These are phyloP conservation scores for Sordariomycetes sp. DNA, from an alignment of 2,329 filamentous ascomycete genomes.

Conservation along the genomic window DNA sequence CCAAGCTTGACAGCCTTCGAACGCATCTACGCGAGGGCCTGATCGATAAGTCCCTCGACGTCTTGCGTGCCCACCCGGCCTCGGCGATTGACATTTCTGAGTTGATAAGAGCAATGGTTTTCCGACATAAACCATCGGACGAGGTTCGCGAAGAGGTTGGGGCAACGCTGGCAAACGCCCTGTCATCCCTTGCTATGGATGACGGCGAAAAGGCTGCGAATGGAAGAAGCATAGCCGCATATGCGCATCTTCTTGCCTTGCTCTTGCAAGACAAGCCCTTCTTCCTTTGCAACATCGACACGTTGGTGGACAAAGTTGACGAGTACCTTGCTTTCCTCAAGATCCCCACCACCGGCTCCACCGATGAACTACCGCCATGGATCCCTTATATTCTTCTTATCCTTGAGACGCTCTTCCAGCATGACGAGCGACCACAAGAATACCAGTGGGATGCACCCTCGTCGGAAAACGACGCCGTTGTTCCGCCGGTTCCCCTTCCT, in stretches of 20 bases:
- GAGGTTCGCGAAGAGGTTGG: constrained; percentile 56
- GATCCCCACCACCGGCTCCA: constrained; percentile 48
- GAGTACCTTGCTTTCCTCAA: constrained; percentile 71
- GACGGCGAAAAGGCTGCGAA: constrained; percentile 53
- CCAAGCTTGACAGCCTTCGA: constrained; percentile 69
- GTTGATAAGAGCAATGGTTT: constrained; percentile 62
- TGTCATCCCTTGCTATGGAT: constrained; percentile 55
- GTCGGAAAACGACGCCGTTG: constrained; percentile 31
- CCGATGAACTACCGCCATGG: constrained; percentile 80
- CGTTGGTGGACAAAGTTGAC: constrained; percentile 63
- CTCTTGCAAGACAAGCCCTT: constrained; percentile 74
- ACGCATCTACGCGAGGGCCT: constrained; percentile 59
- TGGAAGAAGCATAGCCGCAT: constrained; percentile 59
- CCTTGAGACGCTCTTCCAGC: constrained; percentile 77
- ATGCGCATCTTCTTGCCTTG: constrained; percentile 81
- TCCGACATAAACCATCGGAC: constrained; percentile 40
- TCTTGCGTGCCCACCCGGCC: constrained; percentile 76
- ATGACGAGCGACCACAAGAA: constrained; percentile 70
- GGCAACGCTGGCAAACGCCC: constrained; percentile 67
- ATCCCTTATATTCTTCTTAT: constrained; percentile 83
- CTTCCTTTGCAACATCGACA: constrained; percentile 62
- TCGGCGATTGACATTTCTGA: constrained; percentile 87
- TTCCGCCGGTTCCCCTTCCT: constrained; percentile 25
- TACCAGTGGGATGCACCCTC: constrained; percentile 54
- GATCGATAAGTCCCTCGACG: constrained; percentile 81